phyloP scores from a whole-genome alignment of 306 rosid genomes.

The Macrotyloma uniflorum region DNA sequence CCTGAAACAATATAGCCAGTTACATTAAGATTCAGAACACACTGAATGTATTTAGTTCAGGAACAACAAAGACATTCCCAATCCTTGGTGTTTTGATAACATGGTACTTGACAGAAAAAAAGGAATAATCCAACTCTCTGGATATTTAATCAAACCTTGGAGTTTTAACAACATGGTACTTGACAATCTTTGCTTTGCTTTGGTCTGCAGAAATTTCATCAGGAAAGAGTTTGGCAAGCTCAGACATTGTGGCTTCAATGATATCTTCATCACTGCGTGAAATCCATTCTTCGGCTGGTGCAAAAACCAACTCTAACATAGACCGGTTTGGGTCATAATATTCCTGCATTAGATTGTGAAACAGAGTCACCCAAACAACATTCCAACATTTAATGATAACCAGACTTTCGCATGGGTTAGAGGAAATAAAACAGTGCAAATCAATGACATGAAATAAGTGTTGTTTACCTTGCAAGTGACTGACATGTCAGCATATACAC shows the following conservation, averaged over 20 bases:
- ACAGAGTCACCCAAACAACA: slow-evolving; percentile 31
- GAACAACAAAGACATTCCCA: slow-evolving; percentile 2
- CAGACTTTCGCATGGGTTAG: slow-evolving; percentile 26
- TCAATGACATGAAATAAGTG: slow-evolving; percentile 6
- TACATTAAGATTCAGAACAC: slow-evolving; percentile 26
- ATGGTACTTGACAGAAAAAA: slow-evolving; percentile 5
- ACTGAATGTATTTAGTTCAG: slow-evolving; percentile 10
- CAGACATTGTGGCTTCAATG: slow-evolving; percentile 89
- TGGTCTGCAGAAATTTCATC: slow-evolving; percentile 93
- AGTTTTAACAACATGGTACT: slow-evolving; percentile 93
- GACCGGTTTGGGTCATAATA: slow-evolving; percentile 89
- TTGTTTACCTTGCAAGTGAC: slow-evolving; percentile 84
- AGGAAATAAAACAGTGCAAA: slow-evolving; percentile 30
- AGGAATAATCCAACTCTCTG: slow-evolving; percentile 24
- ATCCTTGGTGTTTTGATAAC: no score
- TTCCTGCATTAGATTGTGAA: slow-evolving; percentile 59
- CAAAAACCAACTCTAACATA: slow-evolving; percentile 97
- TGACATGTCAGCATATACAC: slow-evolving; percentile 99
- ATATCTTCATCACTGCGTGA: slow-evolving; percentile 83
- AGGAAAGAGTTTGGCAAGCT: slow-evolving; percentile 93
- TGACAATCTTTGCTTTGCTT: slow-evolving; percentile 91
- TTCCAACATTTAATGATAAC: neutral
- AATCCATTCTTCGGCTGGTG: slow-evolving; percentile 98
- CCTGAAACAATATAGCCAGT: slow-evolving; percentile 49
- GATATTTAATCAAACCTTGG: slow-evolving; percentile 68